Evolutionary conservation across 2,329 filamentous ascomycete genomes (phyloP).

Genomic region (Fusarium keratoplasticum): DNA sequence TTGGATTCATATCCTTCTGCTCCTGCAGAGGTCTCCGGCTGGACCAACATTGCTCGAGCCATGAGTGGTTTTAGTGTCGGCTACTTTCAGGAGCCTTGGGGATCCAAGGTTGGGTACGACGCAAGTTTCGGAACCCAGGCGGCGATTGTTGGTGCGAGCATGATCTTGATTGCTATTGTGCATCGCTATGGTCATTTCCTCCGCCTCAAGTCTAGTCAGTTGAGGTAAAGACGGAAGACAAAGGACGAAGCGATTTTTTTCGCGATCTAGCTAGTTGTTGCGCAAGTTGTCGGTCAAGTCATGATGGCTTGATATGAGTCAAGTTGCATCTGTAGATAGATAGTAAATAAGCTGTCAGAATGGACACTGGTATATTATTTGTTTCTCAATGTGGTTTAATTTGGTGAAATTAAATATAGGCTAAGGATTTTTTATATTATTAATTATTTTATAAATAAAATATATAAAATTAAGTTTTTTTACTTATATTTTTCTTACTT

Average conservation of each 20-base stretch:
- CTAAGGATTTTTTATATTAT: no score
- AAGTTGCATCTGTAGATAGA: neutral
- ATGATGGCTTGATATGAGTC: neutral
- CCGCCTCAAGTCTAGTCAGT: slow-evolving; percentile 16
- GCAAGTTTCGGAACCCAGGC: slow-evolving; percentile 55
- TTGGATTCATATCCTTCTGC: slow-evolving; percentile 63
- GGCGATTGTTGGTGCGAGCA: slow-evolving; percentile 40
- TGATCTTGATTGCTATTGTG: slow-evolving; percentile 40
- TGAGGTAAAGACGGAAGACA: slow-evolving; percentile 7
- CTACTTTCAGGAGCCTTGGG: slow-evolving; percentile 62
- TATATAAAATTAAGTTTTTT: no score
- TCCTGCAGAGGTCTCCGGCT: slow-evolving; percentile 58
- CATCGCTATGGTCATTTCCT: slow-evolving; percentile 21
- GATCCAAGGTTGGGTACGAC: slow-evolving; percentile 49
- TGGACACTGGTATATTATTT: neutral
- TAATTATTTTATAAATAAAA: no score
- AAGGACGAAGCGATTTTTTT: neutral
- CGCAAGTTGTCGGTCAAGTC: neutral
- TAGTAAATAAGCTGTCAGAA: neutral
- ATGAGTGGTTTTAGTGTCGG: slow-evolving; percentile 60
- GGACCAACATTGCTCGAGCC: slow-evolving; percentile 53
- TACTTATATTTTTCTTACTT: no score
- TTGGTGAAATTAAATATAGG: no score
- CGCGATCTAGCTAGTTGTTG: neutral
- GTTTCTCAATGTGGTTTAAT: neutral